These are phyloP conservation scores for Parathielavia appendiculata DNA, from an alignment of 495 filamentous ascomycete genomes.

Conservation along the genomic window DNA sequence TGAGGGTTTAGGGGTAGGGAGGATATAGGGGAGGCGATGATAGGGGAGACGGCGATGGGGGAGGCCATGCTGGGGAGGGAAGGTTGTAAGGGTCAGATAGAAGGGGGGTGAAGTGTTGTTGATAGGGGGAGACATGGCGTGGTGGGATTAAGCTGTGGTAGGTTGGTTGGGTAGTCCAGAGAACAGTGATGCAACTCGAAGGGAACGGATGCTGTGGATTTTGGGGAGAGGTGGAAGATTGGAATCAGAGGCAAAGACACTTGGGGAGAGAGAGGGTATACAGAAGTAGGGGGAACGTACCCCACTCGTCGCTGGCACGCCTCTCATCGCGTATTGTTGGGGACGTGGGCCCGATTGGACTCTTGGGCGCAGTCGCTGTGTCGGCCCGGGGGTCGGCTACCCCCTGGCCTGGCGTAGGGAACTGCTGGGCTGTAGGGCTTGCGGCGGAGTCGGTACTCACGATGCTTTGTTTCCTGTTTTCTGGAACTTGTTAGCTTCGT, in stretches of 20 bases:
- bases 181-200: no score
- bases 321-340: constrained; percentile 6
- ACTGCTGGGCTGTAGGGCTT: constrained; percentile 8
- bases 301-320: constrained; percentile 38
- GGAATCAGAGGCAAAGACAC: background rate
- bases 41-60: background rate
- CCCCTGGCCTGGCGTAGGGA: background rate
- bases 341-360: background rate
- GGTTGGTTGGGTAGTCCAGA: no score
- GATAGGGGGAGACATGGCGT: background rate
- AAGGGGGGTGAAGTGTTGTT: background rate
- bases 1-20: background rate
- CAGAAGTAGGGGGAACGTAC: constrained; percentile 23
- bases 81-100: no score
- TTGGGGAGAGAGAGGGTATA: background rate
- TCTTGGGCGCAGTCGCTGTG: background rate
- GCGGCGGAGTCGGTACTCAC: background rate
- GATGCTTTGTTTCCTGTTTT: constrained; percentile 9
- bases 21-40: background rate
- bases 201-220: background rate
- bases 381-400: background rate
- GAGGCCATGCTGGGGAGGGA: no score
- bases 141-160: background rate
- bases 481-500: constrained; percentile 1
- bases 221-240: background rate